Conservation (phyloP, 176 grass and related monocot genomes). For the Oryza longistaminata region DNA sequence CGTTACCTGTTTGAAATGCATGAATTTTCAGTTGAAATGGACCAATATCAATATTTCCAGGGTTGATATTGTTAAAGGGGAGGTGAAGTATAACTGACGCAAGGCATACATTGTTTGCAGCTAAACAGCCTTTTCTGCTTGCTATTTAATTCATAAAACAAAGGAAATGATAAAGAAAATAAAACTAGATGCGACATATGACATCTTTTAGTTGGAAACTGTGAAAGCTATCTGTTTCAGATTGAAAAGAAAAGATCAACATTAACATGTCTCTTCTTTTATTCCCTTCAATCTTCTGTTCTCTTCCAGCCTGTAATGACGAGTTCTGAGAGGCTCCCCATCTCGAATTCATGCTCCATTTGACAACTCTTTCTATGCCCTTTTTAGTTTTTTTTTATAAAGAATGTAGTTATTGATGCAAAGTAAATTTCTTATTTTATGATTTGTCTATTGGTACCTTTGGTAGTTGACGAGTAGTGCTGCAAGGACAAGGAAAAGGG, state of each 20-base stretch:
- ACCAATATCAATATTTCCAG: neutral
- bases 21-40: neutral
- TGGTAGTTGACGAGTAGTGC: conserved; percentile 48
- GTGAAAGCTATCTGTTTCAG: neutral
- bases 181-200: no score
- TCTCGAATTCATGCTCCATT: conserved; percentile 26
- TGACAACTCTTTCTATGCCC: conserved; percentile 9
- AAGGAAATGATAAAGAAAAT: no score
- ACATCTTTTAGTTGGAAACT: no score
- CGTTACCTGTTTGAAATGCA: neutral
- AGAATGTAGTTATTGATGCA: conserved; percentile 14
- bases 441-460: conserved; percentile 42
- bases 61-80: neutral
- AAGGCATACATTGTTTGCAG: neutral
- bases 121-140: conserved; percentile 6
- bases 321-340: neutral
- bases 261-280: conserved; percentile 2
- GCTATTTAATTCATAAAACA: neutral
- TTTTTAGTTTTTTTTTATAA: neutral
- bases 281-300: neutral
- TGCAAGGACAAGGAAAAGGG: neutral
- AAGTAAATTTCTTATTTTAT: conserved; percentile 17
- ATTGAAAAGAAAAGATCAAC: conserved; percentile 24
- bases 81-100: neutral
- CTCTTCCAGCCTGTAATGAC: conserved; percentile 35